These are phyloP conservation scores for Penicilliopsis zonata DNA, from an alignment of 495 filamentous ascomycete species.

Conservation along the genomic window DNA sequence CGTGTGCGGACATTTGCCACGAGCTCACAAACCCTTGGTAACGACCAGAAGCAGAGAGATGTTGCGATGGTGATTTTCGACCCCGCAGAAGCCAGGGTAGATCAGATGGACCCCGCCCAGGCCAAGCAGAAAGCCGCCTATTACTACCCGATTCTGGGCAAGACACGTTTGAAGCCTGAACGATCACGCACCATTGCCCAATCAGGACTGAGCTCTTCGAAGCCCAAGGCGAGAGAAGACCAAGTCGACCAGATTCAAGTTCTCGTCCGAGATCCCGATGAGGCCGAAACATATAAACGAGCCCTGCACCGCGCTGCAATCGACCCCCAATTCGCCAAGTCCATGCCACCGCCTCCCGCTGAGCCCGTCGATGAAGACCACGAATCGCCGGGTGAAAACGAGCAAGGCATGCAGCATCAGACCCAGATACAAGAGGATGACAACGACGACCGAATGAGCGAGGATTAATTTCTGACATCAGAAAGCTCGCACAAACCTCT, in stretches of 20 bases:
- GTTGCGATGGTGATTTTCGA: constrained; percentile 53
- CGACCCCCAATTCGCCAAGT: constrained; percentile 31
- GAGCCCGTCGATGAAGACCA: constrained; percentile 10
- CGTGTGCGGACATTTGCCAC: constrained; percentile 79
- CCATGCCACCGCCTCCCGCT: constrained; percentile 26
- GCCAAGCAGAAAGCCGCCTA: constrained; percentile 60
- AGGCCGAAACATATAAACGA: constrained; percentile 39
- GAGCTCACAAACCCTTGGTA: constrained; percentile 48
- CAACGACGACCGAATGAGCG: constrained; percentile 14
- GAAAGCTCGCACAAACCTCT: too few relatives aligned
- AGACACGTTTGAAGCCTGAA: constrained; percentile 46
- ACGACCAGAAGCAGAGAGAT: constrained; percentile 39
- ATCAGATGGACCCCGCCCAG: not conserved
- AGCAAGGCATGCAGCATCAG: constrained; percentile 2
- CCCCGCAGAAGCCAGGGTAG: constrained; percentile 30
- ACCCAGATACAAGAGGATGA: constrained; percentile 3
- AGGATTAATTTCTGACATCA: too few relatives aligned
- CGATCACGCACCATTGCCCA: constrained; percentile 39
- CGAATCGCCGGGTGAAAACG: not conserved
- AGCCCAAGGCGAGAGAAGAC: constrained; percentile 24
- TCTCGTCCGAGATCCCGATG: constrained; percentile 38
- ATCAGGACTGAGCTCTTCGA: constrained; percentile 28
- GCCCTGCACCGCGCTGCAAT: constrained; percentile 27
- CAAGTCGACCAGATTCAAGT: constrained; percentile 46
- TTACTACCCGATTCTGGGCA: constrained; percentile 80